Base-by-base conservation (phyloP, 495 filamentous ascomycete species). In the Trypethelium eluteriae region DNA sequence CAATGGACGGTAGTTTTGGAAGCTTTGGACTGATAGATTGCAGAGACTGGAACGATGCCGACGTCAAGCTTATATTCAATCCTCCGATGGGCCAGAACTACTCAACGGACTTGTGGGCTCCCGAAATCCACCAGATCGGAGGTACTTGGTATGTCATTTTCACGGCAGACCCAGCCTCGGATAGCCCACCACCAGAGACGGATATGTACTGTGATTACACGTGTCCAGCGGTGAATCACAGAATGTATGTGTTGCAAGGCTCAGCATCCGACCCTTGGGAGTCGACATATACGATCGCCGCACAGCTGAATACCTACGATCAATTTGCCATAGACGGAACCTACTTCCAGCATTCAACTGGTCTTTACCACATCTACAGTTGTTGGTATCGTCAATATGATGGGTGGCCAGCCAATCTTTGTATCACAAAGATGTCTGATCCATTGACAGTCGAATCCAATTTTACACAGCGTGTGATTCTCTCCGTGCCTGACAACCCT, bases 301-400 rank as follows among this genome's bases (percentile, higher is more conserved):
- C 75, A 12, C 78, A 78, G 72, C 68, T 83, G 0, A 74, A 83
- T 62, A 83, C 80, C 5, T 83, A 77, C 68, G 80, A 81, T 63
- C 77, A 80, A 72, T 83, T 83, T 66, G 80, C 81, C 18, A 81
- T 83, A 50, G 81, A 83, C 65, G 81, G 81, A 7, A 83, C 80
- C 2, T 83, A 82, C 47, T 80, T 83, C 69, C 73, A 75, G 59
- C 72, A 77, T 63, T 68, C 69, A 2, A 68, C 73, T 10, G 70
- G 74, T 9, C 72, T 81, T 3, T 81, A 81, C 72, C 80, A 83
- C 70, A 75, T 83, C 61, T 83, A 82, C 73, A 79, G 75, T 3
- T 83, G 80, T 71, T 83, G 81, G 80, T 75, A 77, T 39, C 68
- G 75, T 1, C 70, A 74, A n/a, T 80, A 78, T 68, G 76, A 77